phyloP scores from a whole-genome alignment of 768 basidiomycete genomes.

The Psilocybe sp. region DNA sequence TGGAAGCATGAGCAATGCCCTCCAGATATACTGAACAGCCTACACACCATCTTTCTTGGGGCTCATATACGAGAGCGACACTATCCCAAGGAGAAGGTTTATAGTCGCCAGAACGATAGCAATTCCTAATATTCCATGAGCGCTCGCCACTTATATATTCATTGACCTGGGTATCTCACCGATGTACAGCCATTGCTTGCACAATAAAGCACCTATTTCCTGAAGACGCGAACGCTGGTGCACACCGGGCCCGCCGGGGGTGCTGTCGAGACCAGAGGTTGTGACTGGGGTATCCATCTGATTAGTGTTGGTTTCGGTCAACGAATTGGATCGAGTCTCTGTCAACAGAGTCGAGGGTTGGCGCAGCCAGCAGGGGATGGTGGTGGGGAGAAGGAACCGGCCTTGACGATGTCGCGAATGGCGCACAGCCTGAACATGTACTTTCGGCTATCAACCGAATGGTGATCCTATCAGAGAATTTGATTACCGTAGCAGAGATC shows the following conservation, averaged over 20 bases:
- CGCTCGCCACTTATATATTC: too few relatives aligned
- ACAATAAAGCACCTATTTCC: slow-evolving; percentile 11
- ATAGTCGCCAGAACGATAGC: slow-evolving; percentile 24
- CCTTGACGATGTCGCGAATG: slow-evolving; percentile 14
- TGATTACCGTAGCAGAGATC: too few relatives aligned
- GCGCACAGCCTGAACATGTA: background rate
- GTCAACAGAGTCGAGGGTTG: slow-evolving; percentile 14
- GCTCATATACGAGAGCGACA: slow-evolving; percentile 25
- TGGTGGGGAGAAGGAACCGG: slow-evolving; percentile 11
- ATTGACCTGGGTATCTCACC: slow-evolving; percentile 7
- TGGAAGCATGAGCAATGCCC: background rate
- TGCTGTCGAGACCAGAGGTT: background rate
- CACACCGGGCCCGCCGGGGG: slow-evolving; percentile 20
- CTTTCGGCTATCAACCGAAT: too few relatives aligned
- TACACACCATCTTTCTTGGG: slow-evolving; percentile 26
- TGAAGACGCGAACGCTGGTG: slow-evolving; percentile 12
- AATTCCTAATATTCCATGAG: slow-evolving; percentile 12
- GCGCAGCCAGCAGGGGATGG: slow-evolving; percentile 11
- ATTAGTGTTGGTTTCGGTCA: background rate
- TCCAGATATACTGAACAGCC: background rate
- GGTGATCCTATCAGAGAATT: too few relatives aligned
- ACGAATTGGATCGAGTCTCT: slow-evolving; percentile 6
- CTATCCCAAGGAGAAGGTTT: slow-evolving; percentile 24
- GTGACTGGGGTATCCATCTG: slow-evolving; percentile 4
- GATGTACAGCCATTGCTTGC: slow-evolving; percentile 24